A percentile compares a stretch with the other conserved stretches of the same genome.
Evolutionary conservation across 108 stramenopile genomes (phyloP).

Genomic region (Fragilariopsis cylindrus): DNA sequence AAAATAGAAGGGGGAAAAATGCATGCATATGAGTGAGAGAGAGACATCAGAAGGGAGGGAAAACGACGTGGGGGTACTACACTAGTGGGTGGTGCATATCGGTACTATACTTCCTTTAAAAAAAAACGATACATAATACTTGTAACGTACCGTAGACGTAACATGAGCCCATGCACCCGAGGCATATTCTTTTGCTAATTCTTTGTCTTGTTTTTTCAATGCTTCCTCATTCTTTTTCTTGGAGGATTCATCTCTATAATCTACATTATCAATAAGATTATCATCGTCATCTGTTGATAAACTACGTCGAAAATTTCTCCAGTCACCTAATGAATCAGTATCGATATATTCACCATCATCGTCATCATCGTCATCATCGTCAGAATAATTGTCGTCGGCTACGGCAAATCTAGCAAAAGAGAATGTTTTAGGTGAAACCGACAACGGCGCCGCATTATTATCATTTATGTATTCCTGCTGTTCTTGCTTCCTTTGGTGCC

Average conservation of each 20-base stretch:
- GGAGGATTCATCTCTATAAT: slow-evolving; percentile 6
- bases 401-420: too few species aligned
- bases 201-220: slow-evolving; percentile 52
- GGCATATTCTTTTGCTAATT: slow-evolving; percentile 59
- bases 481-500: too few species aligned
- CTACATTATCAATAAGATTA: background rate
- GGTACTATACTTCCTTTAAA: background rate
- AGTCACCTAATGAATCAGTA: slow-evolving; percentile 52
- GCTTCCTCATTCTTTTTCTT: slow-evolving; percentile 24
- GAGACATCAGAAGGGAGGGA: background rate
- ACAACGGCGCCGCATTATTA: too few species aligned
- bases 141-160: slow-evolving; percentile 50
- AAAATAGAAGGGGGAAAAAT: background rate
- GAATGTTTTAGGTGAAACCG: too few species aligned
- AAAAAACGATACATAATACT: background rate
- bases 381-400: background rate
- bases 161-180: slow-evolving; percentile 76
- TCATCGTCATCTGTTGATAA: slow-evolving; percentile 18
- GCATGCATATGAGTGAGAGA: background rate
- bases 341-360: slow-evolving; percentile 60
- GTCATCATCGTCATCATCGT: slow-evolving; percentile 50
- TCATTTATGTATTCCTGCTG: too few species aligned
- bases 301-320: slow-evolving; percentile 63
- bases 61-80: background rate
- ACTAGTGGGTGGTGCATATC: background rate